Base-by-base conservation (phyloP, 2,329 filamentous ascomycete genomes). In the Tympanopsis confertula region DNA sequence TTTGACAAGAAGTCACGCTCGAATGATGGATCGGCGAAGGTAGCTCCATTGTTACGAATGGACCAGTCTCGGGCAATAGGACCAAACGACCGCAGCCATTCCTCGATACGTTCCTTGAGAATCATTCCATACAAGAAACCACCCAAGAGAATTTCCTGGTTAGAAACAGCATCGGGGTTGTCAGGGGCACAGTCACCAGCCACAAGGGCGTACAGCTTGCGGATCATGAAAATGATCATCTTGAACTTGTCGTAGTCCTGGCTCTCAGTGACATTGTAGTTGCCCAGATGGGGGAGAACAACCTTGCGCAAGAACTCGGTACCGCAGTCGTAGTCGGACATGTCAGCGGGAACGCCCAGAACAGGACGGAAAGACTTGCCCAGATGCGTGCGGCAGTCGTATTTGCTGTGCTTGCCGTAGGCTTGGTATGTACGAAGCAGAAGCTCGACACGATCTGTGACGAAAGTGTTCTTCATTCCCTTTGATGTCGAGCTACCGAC, bases 71-170 rank as follows among this genome's bases (percentile, higher is more conserved):
- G 63, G 18, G 81, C 50, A 1, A 69, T 63, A 14, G 81, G 57
- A 19, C 61, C 60, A 28, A 65, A 62, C 4, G 68, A 64, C 14
- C 98, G 66, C 65, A 89, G 86, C 55, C 30, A 33, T 33, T 96
- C 91, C 42, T 98, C 89, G 7, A 98, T 66, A 41, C 82, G 78
- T 58, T 98, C 91, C 64, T 98, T 98, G 47, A 98, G 65, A 38
- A 98, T 87, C 78, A 91, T 89, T 39, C 86, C 86, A 54, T 94
- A 98, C 12, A 98, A 65, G 53, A 94, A 94, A 5, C 91, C 89
- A 38, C 89, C 89, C 2, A 98, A 74, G 18, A 98, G 68, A 41
- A 96, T 82, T 59, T 98, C 91, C 54, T 98, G 91, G 58, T 93
- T 94, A 51, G 94, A 88, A 14, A 95, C 82, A 10, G 91, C 86